Conservation (phyloP, 2,329 filamentous ascomycete species). For the Aspergillus felis region DNA sequence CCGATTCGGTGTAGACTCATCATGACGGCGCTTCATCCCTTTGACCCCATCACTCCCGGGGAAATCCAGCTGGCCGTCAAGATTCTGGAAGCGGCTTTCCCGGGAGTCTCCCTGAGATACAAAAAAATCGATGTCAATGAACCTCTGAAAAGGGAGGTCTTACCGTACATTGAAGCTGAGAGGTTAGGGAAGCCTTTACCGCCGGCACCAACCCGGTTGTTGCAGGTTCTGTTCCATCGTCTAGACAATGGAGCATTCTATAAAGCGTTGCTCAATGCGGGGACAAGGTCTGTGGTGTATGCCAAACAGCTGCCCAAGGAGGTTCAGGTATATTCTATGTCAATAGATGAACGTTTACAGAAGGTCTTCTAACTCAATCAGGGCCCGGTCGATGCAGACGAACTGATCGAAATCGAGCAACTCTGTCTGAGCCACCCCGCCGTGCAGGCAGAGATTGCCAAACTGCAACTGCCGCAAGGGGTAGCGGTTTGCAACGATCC, state of each 20-base stretch:
- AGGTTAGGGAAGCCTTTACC: conserved; percentile 49
- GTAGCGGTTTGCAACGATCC: conserved; percentile 56
- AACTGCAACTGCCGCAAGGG: conserved; percentile 56
- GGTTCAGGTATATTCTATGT: conserved; percentile 36
- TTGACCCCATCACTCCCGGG: conserved; percentile 37
- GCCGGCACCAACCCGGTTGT: conserved; percentile 48
- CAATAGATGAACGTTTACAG: not conserved
- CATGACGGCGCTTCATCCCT: conserved; percentile 33
- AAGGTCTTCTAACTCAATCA: conserved; percentile 36
- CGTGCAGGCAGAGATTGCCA: conserved; percentile 57
- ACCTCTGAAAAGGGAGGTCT: conserved; percentile 56
- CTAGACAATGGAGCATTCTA: conserved; percentile 41
- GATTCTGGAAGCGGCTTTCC: conserved; percentile 35
- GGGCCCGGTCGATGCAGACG: conserved; percentile 56
- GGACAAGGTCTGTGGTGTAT: conserved; percentile 30
- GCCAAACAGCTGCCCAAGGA: conserved; percentile 46
- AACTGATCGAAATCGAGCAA: conserved; percentile 57
- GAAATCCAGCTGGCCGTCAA: conserved; percentile 40
- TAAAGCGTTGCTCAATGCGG: conserved; percentile 40
- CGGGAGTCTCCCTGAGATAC: conserved; percentile 44
- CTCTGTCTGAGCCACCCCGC: conserved; percentile 52
- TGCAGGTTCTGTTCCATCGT: conserved; percentile 50
- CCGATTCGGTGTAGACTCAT: not conserved
- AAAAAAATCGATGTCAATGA: conserved; percentile 67
- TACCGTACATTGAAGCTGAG: conserved; percentile 63